phyloP scores from a whole-genome alignment of 345 rosid species.

The Syzygium aqueum region DNA sequence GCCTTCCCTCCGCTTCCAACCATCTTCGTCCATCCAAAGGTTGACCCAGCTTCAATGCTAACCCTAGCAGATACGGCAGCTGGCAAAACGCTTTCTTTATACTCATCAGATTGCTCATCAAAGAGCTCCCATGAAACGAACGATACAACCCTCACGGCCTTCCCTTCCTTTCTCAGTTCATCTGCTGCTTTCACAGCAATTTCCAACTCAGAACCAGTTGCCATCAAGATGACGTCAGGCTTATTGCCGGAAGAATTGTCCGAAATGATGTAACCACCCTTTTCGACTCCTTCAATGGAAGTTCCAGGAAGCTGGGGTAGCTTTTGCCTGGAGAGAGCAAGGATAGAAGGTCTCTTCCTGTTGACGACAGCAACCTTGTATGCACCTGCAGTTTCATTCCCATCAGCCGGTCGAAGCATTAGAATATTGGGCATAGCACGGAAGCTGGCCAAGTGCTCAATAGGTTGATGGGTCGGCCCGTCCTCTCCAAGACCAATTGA shows the following conservation, averaged over 20 bases:
- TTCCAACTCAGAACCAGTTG: constrained; percentile 95
- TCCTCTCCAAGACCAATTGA: constrained; percentile 99
- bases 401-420: constrained; percentile 99
- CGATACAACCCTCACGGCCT: constrained; percentile 87
- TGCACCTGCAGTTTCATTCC: constrained; percentile 95
- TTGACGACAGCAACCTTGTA: constrained; percentile 76
- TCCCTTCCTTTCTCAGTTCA: constrained; percentile 81
- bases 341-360: constrained; percentile 77
- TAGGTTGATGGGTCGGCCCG: constrained; percentile 99
- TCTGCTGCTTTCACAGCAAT: constrained; percentile 80
- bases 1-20: constrained; percentile 74
- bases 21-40: constrained; percentile 85
- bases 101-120: constrained; percentile 61
- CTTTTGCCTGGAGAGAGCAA: constrained; percentile 94
- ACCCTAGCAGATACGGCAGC: constrained; percentile 69
- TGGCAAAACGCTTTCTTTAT: constrained; percentile 90
- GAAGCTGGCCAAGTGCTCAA: constrained; percentile 97
- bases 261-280: constrained; percentile 84
- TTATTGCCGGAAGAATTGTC: constrained; percentile 87
- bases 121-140: constrained; percentile 90
- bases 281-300: constrained; percentile 79
- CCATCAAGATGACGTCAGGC: constrained; percentile 87
- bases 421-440: constrained; percentile 97
- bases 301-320: constrained; percentile 83
- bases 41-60: constrained; percentile 86